Evolutionary conservation across 768 basidiomycete genomes (phyloP).

Genomic region (Suillus hirtellus): DNA sequence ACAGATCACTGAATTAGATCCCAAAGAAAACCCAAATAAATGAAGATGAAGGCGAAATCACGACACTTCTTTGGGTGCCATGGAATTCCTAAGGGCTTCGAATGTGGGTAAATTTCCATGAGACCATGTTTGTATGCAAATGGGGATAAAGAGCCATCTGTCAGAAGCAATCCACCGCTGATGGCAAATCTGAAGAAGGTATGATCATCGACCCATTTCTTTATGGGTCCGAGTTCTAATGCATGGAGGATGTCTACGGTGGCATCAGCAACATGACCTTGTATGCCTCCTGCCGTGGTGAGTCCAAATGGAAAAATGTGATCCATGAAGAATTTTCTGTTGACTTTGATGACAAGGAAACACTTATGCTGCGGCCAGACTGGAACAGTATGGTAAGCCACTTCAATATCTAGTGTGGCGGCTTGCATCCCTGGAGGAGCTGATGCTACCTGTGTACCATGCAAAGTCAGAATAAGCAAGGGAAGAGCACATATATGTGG

Average conservation of each 20-base stretch:
- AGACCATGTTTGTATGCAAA: no score
- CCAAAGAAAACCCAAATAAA: neutral
- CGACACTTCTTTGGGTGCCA: no score
- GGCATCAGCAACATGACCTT: constrained; percentile 32
- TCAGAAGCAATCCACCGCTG: no score
- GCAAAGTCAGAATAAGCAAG: no score
- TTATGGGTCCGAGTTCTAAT: neutral
- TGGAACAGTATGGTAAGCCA: constrained; percentile 37
- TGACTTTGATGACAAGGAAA: constrained; percentile 33
- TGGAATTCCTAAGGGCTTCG: no score
- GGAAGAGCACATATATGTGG: no score
- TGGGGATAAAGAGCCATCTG: no score
- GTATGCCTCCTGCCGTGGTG: constrained; percentile 30
- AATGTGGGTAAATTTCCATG: fast-evolving
- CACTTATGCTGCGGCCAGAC: constrained; percentile 34
- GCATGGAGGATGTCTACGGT: constrained; percentile 22
- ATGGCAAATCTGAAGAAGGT: neutral
- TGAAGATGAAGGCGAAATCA: neutral
- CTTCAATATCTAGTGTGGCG: constrained; percentile 32
- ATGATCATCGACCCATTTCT: neutral
- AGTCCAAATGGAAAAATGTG: constrained; percentile 34
- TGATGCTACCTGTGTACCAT: constrained; percentile 23
- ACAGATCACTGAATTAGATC: neutral
- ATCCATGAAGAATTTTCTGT: constrained; percentile 32
- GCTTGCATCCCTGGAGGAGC: constrained; percentile 35